A percentile compares a stretch with the other conserved stretches of the same genome.
Evolutionary conservation across 495 filamentous ascomycete genomes (phyloP).

Genomic region (Tuber indicum): DNA sequence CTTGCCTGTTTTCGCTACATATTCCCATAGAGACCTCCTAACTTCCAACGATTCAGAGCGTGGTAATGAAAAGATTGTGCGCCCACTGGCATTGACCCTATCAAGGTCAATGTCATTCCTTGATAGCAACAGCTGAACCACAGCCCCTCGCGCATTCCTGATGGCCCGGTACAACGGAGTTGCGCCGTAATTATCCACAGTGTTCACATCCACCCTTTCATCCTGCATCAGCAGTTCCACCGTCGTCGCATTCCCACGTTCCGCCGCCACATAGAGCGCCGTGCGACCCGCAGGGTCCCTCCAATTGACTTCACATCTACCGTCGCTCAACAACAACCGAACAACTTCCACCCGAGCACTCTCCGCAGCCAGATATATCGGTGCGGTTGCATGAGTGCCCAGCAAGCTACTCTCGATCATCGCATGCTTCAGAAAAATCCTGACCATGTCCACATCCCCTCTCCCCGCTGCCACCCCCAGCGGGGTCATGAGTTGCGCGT

Average conservation of each 20-base stretch:
- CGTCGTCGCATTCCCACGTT: slow-evolving; percentile 36
- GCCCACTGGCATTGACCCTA: background rate
- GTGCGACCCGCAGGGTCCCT: slow-evolving; percentile 18
- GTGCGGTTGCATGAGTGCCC: background rate
- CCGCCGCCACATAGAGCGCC: slow-evolving; percentile 18
- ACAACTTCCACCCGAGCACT: background rate
- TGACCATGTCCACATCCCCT: background rate
- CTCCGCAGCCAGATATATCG: background rate
- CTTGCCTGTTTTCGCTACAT: background rate
- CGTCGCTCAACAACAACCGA: background rate
- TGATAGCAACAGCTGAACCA: background rate
- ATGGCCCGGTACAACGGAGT: background rate
- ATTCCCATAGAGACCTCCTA: background rate
- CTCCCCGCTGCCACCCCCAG: background rate
- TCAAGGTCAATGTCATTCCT: background rate
- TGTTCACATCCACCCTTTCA: background rate
- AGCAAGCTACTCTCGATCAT: background rate
- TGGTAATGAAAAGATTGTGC: background rate
- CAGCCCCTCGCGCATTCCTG: background rate
- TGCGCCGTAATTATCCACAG: background rate
- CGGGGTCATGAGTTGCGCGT: background rate
- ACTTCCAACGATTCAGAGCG: background rate
- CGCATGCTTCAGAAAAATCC: background rate
- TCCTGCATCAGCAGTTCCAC: background rate
- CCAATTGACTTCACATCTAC: background rate